A percentile compares a stretch with the other conserved stretches of the same genome.
phyloP scores from a whole-genome alignment of 1,139 yeast genomes.

The Pneumocystis carinii region DNA sequence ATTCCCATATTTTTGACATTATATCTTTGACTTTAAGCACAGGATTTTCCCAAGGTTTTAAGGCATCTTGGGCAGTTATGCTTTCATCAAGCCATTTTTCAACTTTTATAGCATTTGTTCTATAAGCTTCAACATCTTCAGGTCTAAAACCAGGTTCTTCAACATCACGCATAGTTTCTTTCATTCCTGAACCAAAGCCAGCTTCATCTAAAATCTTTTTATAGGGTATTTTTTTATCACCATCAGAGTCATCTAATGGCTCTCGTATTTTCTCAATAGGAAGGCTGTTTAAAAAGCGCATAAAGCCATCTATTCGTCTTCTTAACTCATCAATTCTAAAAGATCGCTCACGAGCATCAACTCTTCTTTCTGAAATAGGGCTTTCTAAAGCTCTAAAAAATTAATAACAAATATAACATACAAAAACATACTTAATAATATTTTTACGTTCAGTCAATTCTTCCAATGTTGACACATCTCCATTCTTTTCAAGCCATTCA shows the following conservation, averaged over 20 bases:
- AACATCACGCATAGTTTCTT: constrained; percentile 1
- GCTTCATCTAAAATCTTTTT: not conserved
- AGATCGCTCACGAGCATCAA: constrained; percentile 10
- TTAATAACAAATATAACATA: not conserved
- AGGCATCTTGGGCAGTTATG: constrained; percentile 6
- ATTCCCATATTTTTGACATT: constrained; percentile 5
- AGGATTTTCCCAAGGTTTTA: constrained; percentile 7
- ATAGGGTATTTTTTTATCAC: not conserved
- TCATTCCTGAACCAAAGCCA: not conserved
- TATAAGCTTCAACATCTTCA: constrained; percentile 6
- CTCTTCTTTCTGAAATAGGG: constrained; percentile 14
- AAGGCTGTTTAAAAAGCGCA: constrained; percentile 13
- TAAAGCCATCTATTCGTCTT: constrained; percentile 15
- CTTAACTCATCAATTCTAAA: constrained; percentile 6
- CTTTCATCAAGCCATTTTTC: constrained; percentile 11
- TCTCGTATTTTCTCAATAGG: constrained; percentile 7
- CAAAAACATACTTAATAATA: constrained; percentile 17
- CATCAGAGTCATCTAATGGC: constrained; percentile 2
- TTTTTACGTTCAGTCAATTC: constrained; percentile 28
- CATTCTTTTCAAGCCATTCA: constrained; percentile 71
- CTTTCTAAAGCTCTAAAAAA: constrained; percentile 10
- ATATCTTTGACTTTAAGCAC: constrained; percentile 4
- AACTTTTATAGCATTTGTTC: constrained; percentile 2
- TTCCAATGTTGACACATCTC: constrained; percentile 39
- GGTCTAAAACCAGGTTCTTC: constrained; percentile 9